Evolutionary conservation across 2,329 filamentous ascomycete species (phyloP).

Genomic region (Coniochaeta sp.): DNA sequence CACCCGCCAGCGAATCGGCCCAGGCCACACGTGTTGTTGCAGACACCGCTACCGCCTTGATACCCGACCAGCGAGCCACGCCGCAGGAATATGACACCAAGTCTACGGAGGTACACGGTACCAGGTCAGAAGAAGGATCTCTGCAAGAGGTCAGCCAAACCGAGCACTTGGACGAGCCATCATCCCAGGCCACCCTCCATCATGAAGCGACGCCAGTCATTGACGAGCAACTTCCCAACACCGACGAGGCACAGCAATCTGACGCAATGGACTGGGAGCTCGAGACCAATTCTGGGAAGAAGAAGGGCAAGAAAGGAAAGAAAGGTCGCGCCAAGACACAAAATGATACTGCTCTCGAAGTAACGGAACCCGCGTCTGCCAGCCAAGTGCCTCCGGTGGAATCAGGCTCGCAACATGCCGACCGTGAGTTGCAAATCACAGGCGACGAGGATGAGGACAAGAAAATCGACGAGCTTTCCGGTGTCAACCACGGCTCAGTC

Average conservation of each 20-base stretch:
- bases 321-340: background rate
- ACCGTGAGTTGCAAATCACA: slow-evolving; percentile 12
- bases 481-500: slow-evolving; percentile 3
- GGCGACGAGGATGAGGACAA: background rate
- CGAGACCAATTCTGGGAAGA: slow-evolving; percentile 17
- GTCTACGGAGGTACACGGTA: slow-evolving; percentile 6
- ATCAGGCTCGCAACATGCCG: background rate
- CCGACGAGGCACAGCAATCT: background rate
- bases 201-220: background rate
- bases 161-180: background rate
- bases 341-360: background rate
- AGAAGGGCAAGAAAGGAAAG: slow-evolving; percentile 22
- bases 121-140: background rate
- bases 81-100: slow-evolving; percentile 5
- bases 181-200: background rate
- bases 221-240: background rate
- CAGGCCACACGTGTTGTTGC: slow-evolving; percentile 13
- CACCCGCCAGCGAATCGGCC: slow-evolving; percentile 15
- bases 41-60: slow-evolving; percentile 17
- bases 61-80: slow-evolving; percentile 13
- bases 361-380: background rate
- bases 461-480: slow-evolving; percentile 12
- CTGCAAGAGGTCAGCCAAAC: background rate
- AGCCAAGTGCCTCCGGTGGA: background rate
- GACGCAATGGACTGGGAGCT: slow-evolving; percentile 18